These are phyloP conservation scores for Ceratobasidium theobromae DNA, from an alignment of 1,284 basidiomycete species.

Conservation along the genomic window DNA sequence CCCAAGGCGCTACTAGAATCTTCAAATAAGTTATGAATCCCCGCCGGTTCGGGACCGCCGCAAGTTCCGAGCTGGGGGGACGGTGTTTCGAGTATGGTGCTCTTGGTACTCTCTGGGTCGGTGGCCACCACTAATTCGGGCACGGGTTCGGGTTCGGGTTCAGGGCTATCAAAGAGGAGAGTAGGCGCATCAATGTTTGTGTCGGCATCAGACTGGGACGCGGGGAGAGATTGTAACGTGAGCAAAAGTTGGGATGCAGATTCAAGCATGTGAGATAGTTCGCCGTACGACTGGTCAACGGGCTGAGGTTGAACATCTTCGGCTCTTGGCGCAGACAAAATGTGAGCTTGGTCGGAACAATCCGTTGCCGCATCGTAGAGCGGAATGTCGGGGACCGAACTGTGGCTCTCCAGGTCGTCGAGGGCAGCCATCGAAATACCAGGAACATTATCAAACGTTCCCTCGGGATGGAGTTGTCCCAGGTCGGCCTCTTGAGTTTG, in stretches of 20 bases:
- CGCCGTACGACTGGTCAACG: neutral
- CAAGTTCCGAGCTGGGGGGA: conserved; percentile 3
- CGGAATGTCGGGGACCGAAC: neutral
- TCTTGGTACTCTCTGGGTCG: conserved; percentile 10
- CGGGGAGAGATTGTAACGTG: too few relatives aligned
- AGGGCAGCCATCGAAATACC: neutral
- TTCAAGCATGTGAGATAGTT: neutral
- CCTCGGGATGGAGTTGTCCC: neutral
- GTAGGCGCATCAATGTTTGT: neutral
- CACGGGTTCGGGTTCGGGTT: neutral
- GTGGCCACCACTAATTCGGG: neutral
- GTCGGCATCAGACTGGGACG: neutral
- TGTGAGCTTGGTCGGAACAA: neutral
- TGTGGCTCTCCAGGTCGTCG: neutral
- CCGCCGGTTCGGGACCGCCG: neutral
- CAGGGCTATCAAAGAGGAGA: neutral
- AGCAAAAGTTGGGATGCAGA: too few relatives aligned
- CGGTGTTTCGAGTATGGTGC: conserved; percentile 8
- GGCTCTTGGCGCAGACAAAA: neutral
- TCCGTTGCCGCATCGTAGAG: neutral
- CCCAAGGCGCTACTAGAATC: too few relatives aligned
- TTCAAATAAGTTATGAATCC: neutral
- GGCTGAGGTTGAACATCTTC: neutral
- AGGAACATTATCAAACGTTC: neutral
- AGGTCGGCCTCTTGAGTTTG: neutral